Conservation (phyloP, 1,284 basidiomycete species). For the Fomitopsis pinicola region DNA sequence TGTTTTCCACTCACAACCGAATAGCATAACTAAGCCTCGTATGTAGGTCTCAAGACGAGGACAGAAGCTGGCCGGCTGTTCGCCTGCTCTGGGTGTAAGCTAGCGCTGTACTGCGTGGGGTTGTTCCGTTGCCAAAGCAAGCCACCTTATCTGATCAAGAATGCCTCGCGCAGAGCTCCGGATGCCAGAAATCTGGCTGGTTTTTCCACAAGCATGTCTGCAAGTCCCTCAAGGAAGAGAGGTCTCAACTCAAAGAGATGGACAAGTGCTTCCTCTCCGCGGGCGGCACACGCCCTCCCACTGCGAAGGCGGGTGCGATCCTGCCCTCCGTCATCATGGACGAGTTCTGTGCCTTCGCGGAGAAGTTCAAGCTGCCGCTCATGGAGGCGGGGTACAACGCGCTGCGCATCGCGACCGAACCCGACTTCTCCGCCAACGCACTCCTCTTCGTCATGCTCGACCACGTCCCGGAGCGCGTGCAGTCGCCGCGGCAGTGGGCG, state of each 20-base stretch:
- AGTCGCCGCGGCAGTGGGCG: neutral
- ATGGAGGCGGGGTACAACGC: neutral
- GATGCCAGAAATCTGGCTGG: neutral
- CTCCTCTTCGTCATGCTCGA: neutral
- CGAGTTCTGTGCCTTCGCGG: neutral
- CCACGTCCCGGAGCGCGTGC: neutral
- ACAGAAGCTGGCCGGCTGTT: neutral
- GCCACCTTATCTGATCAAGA: neutral
- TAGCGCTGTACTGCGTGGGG: neutral
- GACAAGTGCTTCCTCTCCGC: neutral
- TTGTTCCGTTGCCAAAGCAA: neutral
- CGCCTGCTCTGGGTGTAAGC: neutral
- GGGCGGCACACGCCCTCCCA: neutral
- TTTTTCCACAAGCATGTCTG: neutral
- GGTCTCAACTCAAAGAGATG: neutral
- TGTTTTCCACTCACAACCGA: neutral
- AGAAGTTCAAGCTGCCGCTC: constrained; percentile 1
- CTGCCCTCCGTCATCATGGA: neutral
- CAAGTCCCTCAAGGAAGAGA: neutral
- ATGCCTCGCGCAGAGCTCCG: neutral
- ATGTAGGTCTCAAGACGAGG: neutral
- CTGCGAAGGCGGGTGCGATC: neutral
- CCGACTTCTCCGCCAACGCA: neutral
- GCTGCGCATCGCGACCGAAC: neutral
- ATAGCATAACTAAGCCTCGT: neutral